A percentile compares a stretch with the other conserved stretches of the same genome.
Evolutionary conservation across 2,329 filamentous ascomycete genomes (phyloP).

Genomic region (Apiospora phragmitis): DNA sequence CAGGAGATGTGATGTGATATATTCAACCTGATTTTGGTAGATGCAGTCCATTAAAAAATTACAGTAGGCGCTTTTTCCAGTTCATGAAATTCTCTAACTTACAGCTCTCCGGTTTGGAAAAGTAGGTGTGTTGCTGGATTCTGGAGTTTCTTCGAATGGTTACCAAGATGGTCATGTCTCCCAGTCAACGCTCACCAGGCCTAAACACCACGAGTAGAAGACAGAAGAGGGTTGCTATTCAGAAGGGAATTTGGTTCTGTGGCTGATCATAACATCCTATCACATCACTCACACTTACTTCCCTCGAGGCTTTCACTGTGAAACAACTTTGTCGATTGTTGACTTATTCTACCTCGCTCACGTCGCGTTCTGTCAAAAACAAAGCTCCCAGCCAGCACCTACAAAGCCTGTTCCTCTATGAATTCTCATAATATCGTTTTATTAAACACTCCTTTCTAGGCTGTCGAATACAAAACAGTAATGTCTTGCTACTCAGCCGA

Average conservation of each 20-base stretch:
- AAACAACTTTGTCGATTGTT: background rate
- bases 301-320: background rate
- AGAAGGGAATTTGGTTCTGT: background rate
- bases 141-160: background rate
- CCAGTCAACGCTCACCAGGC: background rate
- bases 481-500: conserved; percentile 1
- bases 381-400: background rate
- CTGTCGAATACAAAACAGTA: background rate
- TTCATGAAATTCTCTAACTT: background rate
- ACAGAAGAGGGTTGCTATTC: background rate
- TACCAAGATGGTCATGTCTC: background rate
- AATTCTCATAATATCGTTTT: background rate
- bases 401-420: background rate
- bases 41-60: background rate
- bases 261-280: background rate
- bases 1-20: background rate
- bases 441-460: background rate
- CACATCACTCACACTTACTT: background rate
- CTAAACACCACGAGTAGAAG: background rate
- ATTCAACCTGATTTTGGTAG: too few relatives aligned
- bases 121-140: background rate
- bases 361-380: background rate
- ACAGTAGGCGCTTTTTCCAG: background rate
- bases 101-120: background rate
- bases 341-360: background rate